Conservation (phyloP, 2,329 filamentous ascomycete genomes). For the Fusarium sp. region DNA sequence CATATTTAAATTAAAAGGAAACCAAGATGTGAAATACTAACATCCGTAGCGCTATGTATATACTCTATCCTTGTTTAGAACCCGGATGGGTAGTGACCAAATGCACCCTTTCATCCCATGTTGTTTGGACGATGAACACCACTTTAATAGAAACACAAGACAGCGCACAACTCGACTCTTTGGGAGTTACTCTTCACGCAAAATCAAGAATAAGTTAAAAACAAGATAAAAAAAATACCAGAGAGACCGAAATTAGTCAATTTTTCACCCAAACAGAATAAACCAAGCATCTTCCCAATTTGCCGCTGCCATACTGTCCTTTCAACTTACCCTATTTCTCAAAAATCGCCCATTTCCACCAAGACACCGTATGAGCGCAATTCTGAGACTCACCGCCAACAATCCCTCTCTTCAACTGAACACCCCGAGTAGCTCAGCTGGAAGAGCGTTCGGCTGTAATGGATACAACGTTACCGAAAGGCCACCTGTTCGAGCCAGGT, state of each 20-base stretch:
- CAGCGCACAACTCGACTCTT: neutral
- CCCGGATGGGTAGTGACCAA: neutral
- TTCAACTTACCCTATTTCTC: neutral
- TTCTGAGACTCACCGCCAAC: neutral
- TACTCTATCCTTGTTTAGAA: neutral
- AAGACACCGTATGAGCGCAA: rapidly evolving
- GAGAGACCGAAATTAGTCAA: neutral
- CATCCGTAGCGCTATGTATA: neutral
- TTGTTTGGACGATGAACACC: neutral
- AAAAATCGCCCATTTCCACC: neutral
- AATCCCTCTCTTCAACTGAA: constrained; percentile 25
- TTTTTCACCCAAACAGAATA: neutral
- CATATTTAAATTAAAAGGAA: neutral
- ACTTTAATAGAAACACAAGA: neutral
- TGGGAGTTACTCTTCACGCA: rapidly evolving
- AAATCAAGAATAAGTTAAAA: neutral
- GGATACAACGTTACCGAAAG: constrained; percentile 32
- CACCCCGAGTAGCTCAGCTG: constrained; percentile 43
- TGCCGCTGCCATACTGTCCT: neutral
- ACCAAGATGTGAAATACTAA: neutral
- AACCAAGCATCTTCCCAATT: no score
- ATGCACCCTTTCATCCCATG: neutral
- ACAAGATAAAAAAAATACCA: neutral
- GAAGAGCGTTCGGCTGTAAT: constrained; percentile 44
- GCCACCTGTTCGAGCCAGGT: constrained; percentile 43